A percentile compares a stretch with the other conserved stretches of the same genome.
Conservation (phyloP, 2,329 filamentous ascomycete genomes). For the Fusarium sp. region DNA sequence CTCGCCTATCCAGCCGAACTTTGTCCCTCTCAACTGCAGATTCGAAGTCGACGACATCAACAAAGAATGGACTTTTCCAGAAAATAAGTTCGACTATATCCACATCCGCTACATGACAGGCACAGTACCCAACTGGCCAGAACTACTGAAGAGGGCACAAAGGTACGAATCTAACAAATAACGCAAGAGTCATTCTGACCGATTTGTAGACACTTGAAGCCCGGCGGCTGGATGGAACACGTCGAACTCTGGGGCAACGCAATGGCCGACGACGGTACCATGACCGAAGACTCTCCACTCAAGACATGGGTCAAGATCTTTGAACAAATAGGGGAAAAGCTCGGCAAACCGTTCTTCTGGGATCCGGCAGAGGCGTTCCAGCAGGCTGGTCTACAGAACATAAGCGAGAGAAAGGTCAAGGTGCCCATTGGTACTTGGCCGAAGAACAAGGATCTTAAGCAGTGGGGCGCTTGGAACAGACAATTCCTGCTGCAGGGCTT, state of each 20-base stretch:
- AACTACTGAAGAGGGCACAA: constrained; percentile 14
- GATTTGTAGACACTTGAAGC: constrained; percentile 2
- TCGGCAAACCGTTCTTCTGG: constrained; percentile 31
- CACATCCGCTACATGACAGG: constrained; percentile 30
- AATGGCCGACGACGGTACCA: constrained; percentile 18
- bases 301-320: constrained; percentile 28
- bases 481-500: constrained; percentile 42
- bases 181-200: accelerated
- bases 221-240: constrained; percentile 28
- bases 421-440: constrained; percentile 47
- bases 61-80: constrained; percentile 21
- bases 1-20: constrained; percentile 27
- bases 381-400: constrained; percentile 12
- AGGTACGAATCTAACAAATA: neutral
- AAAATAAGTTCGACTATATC: constrained; percentile 28
- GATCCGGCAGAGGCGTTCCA: constrained; percentile 12
- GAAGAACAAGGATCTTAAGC: constrained; percentile 46
- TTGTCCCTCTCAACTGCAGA: constrained; percentile 16
- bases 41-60: constrained; percentile 34
- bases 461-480: constrained; percentile 44
- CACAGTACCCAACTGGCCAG: constrained; percentile 22
- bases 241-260: constrained; percentile 31
- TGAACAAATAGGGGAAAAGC: constrained; percentile 15
- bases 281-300: constrained; percentile 32
- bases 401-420: constrained; percentile 34